phyloP scores from a whole-genome alignment of 768 basidiomycete species.

The Astraeus odoratus region DNA sequence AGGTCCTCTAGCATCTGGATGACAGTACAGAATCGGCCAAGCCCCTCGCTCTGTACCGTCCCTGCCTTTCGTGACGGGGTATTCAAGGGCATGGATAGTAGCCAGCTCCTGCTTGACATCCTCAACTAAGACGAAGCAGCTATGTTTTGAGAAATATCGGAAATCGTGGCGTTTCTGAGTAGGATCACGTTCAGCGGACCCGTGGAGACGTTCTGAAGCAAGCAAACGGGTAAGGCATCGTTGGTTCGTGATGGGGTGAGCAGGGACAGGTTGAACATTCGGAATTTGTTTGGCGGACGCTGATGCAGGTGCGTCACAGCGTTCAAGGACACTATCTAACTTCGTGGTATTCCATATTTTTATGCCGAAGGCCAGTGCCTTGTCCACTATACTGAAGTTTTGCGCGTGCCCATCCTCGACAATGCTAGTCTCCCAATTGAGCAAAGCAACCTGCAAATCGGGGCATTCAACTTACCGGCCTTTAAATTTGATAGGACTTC shows the following conservation, averaged over 20 bases:
- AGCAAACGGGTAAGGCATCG: conserved; percentile 55
- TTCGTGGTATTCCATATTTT: conserved; percentile 84
- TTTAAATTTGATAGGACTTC: conserved; percentile 62
- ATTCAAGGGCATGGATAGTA: conserved; percentile 82
- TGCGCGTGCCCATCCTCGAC: conserved; percentile 25
- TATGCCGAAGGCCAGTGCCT: conserved; percentile 64
- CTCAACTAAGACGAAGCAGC: conserved; percentile 85
- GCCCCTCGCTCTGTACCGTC: conserved; percentile 48
- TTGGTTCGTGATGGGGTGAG: conserved; percentile 28
- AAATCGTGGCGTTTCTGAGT: conserved; percentile 82
- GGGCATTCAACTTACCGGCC: conserved; percentile 40
- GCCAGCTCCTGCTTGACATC: conserved; percentile 79
- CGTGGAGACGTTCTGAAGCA: conserved; percentile 79
- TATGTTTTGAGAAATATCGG: conserved; percentile 72
- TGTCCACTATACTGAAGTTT: conserved; percentile 48
- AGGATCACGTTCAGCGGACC: conserved; percentile 86
- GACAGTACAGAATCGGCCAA: conserved; percentile 83
- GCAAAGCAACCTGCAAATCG: conserved; percentile 1
- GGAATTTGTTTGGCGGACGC: conserved; percentile 20
- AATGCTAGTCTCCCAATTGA: conserved; percentile 12
- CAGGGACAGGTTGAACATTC: conserved; percentile 24
- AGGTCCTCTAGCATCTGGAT: conserved; percentile 65
- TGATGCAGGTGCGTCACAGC: conserved; percentile 43
- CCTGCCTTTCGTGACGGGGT: conserved; percentile 46
- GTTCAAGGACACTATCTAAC: conserved; percentile 63